Percentiles rank a stretch among this genome's conserved stretches.
These are phyloP conservation scores for Gamsiella multidivaricata DNA, from an alignment of 192 early-diverging fungal genomes.

Conservation along the genomic window DNA sequence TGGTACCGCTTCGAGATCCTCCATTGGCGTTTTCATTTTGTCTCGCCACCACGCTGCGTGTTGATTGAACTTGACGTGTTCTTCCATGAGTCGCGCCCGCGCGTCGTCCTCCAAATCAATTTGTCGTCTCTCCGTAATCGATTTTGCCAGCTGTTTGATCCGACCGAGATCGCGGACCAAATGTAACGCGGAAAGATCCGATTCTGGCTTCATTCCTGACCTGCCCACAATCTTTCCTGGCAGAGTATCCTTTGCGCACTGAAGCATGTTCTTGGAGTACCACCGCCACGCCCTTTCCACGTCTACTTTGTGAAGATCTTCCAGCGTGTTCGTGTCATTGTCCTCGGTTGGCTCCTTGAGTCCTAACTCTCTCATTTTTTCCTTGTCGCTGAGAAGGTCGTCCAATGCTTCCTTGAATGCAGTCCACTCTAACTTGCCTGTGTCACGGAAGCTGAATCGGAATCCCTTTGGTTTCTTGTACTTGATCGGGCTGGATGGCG, in stretches of 20 bases:
- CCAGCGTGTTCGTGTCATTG: background rate
- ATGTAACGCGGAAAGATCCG: background rate
- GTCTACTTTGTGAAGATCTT: background rate
- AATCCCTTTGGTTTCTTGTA: constrained; percentile 2
- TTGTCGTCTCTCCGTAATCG: background rate
- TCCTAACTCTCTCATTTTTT: background rate
- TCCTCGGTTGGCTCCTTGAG: background rate
- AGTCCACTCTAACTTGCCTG: background rate
- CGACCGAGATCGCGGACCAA: background rate
- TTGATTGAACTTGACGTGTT: background rate
- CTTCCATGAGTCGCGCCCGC: background rate
- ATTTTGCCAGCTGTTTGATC: background rate
- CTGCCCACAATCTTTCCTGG: constrained; percentile 15
- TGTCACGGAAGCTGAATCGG: background rate
- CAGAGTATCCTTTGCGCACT: constrained; percentile 2
- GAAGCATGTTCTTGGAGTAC: background rate
- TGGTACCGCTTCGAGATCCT: background rate
- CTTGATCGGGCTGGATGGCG: background rate
- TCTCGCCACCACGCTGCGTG: background rate
- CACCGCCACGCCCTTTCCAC: background rate
- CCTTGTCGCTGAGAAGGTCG: background rate
- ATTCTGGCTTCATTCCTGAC: constrained; percentile 1
- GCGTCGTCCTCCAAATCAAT: background rate
- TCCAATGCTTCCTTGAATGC: too few relatives aligned
- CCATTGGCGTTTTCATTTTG: too few relatives aligned